phyloP scores from a whole-genome alignment of 352 stramenopile genomes.

The Phytopythium aichiense region DNA sequence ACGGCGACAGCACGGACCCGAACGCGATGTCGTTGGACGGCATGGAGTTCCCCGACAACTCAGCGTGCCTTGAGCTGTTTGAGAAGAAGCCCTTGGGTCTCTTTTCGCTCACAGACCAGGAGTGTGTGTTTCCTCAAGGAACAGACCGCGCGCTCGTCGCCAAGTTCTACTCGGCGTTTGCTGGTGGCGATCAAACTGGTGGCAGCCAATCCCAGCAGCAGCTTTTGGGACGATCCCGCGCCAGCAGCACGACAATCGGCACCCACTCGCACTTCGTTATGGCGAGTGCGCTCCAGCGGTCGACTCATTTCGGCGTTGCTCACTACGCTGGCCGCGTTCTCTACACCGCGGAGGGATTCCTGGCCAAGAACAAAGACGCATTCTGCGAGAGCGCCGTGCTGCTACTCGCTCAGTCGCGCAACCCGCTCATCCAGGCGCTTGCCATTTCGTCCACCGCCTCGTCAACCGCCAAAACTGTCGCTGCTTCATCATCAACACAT shows the following conservation, averaged over 20 bases:
- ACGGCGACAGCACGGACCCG: constrained; percentile 33
- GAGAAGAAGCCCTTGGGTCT: constrained; percentile 73
- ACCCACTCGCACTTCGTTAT: constrained; percentile 52
- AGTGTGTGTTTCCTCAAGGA: constrained; percentile 78
- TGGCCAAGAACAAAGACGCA: constrained; percentile 91
- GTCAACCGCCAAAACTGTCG: not conserved
- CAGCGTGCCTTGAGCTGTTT: constrained; percentile 72
- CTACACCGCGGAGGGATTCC: constrained; percentile 78
- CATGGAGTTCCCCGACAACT: constrained; percentile 67
- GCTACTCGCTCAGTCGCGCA: constrained; percentile 50
- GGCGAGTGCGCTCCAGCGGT: constrained; percentile 38
- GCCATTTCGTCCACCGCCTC: constrained; percentile 13
- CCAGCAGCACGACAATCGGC: constrained; percentile 28
- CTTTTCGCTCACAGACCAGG: constrained; percentile 79
- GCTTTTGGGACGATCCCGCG: not conserved
- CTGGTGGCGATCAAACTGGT: constrained; percentile 2
- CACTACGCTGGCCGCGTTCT: constrained; percentile 85
- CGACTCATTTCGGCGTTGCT: constrained; percentile 75
- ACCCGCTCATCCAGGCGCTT: constrained; percentile 63
- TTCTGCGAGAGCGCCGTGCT: constrained; percentile 68
- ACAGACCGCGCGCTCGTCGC: constrained; percentile 67
- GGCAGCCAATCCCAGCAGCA: not conserved
- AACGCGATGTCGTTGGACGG: constrained; percentile 2
- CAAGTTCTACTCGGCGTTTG: constrained; percentile 76
- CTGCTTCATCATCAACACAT: not conserved